phyloP scores from a whole-genome alignment of 805 yeast species.

The Metschnikowia colocasiae region DNA sequence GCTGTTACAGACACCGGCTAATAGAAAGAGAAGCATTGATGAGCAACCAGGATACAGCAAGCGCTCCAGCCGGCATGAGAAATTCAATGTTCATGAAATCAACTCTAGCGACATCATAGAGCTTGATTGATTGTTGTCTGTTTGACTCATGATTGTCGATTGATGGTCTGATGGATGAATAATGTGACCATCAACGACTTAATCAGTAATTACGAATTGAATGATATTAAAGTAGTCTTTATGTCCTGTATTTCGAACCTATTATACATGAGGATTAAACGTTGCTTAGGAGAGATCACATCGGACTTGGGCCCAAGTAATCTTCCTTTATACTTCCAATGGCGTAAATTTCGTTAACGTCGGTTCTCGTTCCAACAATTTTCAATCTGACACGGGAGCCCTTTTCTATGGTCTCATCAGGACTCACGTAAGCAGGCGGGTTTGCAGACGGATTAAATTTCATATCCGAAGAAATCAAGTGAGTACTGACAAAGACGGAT shows the following conservation, averaged over 20 bases:
- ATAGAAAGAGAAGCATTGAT: conserved; percentile 12
- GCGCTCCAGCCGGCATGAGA: conserved; percentile 10
- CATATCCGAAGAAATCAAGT: conserved; percentile 92
- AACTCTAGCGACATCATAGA: conserved; percentile 15
- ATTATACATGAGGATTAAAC: conserved; percentile 13
- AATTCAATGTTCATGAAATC: conserved; percentile 11
- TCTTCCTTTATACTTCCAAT: conserved; percentile 98
- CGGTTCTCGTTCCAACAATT: conserved; percentile 95
- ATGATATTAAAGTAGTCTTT: not conserved
- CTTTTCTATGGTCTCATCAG: conserved; percentile 91
- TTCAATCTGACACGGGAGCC: conserved; percentile 92
- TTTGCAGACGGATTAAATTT: conserved; percentile 90
- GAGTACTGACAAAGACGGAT: conserved; percentile 91
- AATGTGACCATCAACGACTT: not conserved
- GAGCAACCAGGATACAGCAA: conserved; percentile 9
- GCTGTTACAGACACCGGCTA: conserved; percentile 11
- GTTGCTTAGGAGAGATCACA: conserved; percentile 19
- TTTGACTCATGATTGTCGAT: not conserved
- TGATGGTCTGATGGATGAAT: not conserved
- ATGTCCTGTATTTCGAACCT: conserved; percentile 4
- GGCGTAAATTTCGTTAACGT: conserved; percentile 95
- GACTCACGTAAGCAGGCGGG: conserved; percentile 96
- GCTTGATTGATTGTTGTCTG: conserved; percentile 13
- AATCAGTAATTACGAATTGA: not conserved
- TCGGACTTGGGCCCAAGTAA: conserved; percentile 78